These are phyloP conservation scores for Aspergillus sp. DNA, from an alignment of 2,329 filamentous ascomycete genomes.

Conservation along the genomic window DNA sequence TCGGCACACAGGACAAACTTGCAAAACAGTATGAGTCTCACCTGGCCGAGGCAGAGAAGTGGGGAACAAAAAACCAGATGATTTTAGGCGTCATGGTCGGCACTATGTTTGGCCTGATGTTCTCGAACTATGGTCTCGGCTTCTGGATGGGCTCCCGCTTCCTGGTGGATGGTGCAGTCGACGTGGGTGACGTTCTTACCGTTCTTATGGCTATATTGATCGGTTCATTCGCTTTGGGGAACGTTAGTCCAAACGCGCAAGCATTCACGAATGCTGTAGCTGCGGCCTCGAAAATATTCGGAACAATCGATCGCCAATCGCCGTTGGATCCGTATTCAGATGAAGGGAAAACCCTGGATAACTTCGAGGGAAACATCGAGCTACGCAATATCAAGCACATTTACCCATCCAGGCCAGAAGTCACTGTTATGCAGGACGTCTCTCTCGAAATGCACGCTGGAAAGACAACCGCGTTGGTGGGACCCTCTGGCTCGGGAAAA, in stretches of 20 bases:
- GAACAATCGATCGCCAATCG: constrained; percentile 84
- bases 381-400: constrained; percentile 85
- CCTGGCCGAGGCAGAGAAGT: constrained; percentile 69
- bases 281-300: constrained; percentile 88
- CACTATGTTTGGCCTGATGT: constrained; percentile 78
- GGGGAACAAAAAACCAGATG: constrained; percentile 73
- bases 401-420: constrained; percentile 89
- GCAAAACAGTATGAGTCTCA: constrained; percentile 80
- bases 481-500: constrained; percentile 91
- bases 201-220: constrained; percentile 91
- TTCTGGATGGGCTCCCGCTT: constrained; percentile 87
- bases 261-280: constrained; percentile 82
- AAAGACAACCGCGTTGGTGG: constrained; percentile 89
- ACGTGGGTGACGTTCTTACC: constrained; percentile 72
- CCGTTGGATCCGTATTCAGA: constrained; percentile 76
- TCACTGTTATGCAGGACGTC: constrained; percentile 83
- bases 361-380: constrained; percentile 75
- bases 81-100: constrained; percentile 77
- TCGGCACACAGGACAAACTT: constrained; percentile 90
- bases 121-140: constrained; percentile 80
- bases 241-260: constrained; percentile 80
- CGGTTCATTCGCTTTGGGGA: constrained; percentile 86
- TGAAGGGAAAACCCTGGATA: constrained; percentile 69
- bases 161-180: constrained; percentile 64
- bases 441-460: constrained; percentile 78